Conservation (phyloP, 495 filamentous ascomycete species). For the Jackrogersella multiformis region DNA sequence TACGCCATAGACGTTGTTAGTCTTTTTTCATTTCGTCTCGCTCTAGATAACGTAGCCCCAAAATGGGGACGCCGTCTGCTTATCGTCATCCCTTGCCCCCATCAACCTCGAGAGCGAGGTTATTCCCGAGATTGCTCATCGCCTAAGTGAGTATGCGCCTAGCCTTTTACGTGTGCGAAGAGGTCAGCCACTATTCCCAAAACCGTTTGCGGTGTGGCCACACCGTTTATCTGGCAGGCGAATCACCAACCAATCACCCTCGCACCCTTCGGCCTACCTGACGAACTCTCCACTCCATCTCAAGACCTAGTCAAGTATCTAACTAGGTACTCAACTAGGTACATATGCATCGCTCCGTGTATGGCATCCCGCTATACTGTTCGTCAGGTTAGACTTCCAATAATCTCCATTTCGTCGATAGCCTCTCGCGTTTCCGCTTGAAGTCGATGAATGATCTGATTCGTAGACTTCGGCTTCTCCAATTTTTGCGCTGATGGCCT, state of each 20-base stretch:
- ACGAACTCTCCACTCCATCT: slow-evolving; percentile 29
- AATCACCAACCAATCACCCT: slow-evolving; percentile 27
- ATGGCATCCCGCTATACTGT: slow-evolving; percentile 16
- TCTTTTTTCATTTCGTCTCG: not conserved
- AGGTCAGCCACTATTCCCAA: slow-evolving; percentile 32
- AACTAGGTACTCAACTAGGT: not conserved
- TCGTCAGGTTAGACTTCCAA: slow-evolving; percentile 13
- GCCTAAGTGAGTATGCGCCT: slow-evolving; percentile 23
- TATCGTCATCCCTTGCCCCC: slow-evolving; percentile 6
- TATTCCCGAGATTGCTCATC: slow-evolving; percentile 38
- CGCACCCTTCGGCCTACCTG: slow-evolving; percentile 23
- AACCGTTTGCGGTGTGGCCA: slow-evolving; percentile 35
- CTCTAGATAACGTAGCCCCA: not conserved
- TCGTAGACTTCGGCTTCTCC: not conserved
- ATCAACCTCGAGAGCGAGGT: slow-evolving; percentile 26
- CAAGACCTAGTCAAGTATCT: slow-evolving; percentile 12
- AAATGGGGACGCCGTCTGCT: slow-evolving; percentile 1
- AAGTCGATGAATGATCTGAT: slow-evolving; percentile 4
- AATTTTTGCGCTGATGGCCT: not conserved
- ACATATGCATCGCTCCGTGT: slow-evolving; percentile 6
- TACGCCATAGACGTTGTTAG: not conserved
- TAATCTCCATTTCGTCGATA: slow-evolving; percentile 3
- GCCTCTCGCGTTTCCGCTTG: slow-evolving; percentile 13
- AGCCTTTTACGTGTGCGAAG: slow-evolving; percentile 8
- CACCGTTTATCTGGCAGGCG: slow-evolving; percentile 23